Conservation (phyloP, 208 protist genomes). For the Acanthamoeba triangularis region DNA sequence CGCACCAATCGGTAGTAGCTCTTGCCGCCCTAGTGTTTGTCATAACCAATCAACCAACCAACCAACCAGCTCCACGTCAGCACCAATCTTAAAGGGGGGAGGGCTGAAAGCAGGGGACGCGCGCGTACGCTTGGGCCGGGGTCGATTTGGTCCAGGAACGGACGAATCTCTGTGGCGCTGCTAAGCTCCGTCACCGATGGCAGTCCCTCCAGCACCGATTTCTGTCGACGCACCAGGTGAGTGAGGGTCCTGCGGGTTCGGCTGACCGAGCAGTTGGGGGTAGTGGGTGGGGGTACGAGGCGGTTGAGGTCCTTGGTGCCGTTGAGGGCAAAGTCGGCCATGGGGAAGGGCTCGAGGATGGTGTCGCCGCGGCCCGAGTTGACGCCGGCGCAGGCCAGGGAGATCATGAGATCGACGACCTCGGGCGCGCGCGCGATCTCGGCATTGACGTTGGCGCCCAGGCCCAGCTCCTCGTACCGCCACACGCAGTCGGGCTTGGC, state of each 20-base stretch:
- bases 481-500: conserved; percentile 58
- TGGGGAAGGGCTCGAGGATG: conserved; percentile 81
- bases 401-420: conserved; percentile 84
- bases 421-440: conserved; percentile 77
- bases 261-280: too few relatives aligned
- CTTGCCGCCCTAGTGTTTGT: conserved; percentile 1
- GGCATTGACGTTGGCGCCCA: conserved; percentile 66
- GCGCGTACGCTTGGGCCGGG: neutral
- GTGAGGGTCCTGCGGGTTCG: neutral
- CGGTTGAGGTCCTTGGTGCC: conserved; percentile 51
- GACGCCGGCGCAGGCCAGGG: conserved; percentile 43
- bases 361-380: conserved; percentile 43
- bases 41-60: neutral
- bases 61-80: neutral
- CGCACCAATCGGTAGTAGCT: conserved; percentile 58
- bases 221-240: neutral
- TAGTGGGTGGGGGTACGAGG: neutral
- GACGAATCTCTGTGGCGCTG: conserved; percentile 40
- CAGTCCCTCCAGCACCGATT: conserved; percentile 43
- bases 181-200: conserved; percentile 1
- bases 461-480: conserved; percentile 64
- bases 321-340: conserved; percentile 10
- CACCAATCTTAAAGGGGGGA: neutral
- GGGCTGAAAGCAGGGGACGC: neutral
- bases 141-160: conserved; percentile 39